Evolutionary conservation across 2,329 filamentous ascomycete genomes (phyloP).

Genomic region (Biscogniauxia sp.): DNA sequence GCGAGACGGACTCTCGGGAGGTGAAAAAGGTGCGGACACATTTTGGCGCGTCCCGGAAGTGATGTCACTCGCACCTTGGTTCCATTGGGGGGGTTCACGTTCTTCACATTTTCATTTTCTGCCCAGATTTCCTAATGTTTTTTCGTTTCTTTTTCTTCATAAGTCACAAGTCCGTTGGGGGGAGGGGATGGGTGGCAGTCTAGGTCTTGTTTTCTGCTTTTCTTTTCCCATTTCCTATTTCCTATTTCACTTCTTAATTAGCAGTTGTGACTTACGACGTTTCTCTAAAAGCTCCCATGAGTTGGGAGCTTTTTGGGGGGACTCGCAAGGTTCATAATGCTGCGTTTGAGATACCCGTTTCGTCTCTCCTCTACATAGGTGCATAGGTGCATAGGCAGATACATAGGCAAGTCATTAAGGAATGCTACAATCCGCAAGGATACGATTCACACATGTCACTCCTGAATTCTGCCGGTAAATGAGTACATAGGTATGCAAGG

Average conservation of each 20-base stretch:
- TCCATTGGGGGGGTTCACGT: neutral
- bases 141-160: neutral
- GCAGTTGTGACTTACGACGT: no score
- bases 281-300: neutral
- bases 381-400: neutral
- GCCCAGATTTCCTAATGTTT: neutral
- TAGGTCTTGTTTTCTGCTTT: neutral
- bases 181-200: no score
- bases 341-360: neutral
- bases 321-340: neutral
- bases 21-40: slow-evolving; percentile 57
- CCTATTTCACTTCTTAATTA: neutral
- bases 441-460: neutral
- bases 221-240: neutral
- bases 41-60: slow-evolving; percentile 55
- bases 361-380: neutral
- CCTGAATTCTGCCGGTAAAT: no score
- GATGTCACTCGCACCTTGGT: neutral
- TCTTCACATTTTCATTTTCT: neutral
- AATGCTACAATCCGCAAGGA: neutral
- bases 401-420: no score
- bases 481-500: no score
- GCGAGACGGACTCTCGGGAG: slow-evolving; percentile 55
- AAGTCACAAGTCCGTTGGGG: no score
- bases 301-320: neutral